These are phyloP conservation scores for Calonectria leucothoes DNA, from an alignment of 2,329 filamentous ascomycete genomes.

Conservation along the genomic window DNA sequence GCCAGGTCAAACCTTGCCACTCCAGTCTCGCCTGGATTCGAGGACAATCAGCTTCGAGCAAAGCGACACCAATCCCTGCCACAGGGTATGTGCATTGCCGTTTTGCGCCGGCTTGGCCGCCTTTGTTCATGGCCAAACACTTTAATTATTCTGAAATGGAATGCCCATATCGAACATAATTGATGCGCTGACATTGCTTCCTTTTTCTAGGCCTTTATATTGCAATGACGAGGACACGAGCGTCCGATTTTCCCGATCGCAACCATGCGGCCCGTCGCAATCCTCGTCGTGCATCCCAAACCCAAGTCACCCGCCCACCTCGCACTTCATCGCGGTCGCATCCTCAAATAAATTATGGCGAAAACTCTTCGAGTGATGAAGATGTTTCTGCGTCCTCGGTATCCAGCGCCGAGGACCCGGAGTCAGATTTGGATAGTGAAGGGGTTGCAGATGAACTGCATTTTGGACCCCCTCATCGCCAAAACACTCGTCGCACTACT, in stretches of 20 bases:
- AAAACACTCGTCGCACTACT: not conserved
- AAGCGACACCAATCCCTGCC: conserved; percentile 4
- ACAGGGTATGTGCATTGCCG: conserved; percentile 28
- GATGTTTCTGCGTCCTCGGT: conserved; percentile 27
- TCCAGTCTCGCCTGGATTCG: not conserved
- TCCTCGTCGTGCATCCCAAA: conserved; percentile 31
- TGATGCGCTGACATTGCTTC: conserved; percentile 16
- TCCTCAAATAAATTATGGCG: conserved; percentile 13
- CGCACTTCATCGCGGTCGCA: conserved; percentile 33
- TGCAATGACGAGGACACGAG: conserved; percentile 45
- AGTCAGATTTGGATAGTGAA: conserved; percentile 29
- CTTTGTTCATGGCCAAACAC: not conserved
- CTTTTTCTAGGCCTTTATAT: conserved; percentile 7
- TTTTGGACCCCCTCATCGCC: conserved; percentile 18
- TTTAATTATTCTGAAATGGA: not conserved
- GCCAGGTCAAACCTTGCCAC: not conserved
- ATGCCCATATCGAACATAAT: not conserved
- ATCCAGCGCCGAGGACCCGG: conserved; percentile 13
- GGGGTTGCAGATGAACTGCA: conserved; percentile 3
- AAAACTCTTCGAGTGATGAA: conserved; percentile 26
- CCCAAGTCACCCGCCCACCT: conserved; percentile 13
- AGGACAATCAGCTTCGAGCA: conserved; percentile 2
- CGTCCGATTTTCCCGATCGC: conserved; percentile 25
- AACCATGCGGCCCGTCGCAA: conserved; percentile 37
- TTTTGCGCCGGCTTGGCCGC: conserved; percentile 25